Base-by-base conservation (phyloP, 2,329 filamentous ascomycete genomes). In the Exophiala calicioides region DNA sequence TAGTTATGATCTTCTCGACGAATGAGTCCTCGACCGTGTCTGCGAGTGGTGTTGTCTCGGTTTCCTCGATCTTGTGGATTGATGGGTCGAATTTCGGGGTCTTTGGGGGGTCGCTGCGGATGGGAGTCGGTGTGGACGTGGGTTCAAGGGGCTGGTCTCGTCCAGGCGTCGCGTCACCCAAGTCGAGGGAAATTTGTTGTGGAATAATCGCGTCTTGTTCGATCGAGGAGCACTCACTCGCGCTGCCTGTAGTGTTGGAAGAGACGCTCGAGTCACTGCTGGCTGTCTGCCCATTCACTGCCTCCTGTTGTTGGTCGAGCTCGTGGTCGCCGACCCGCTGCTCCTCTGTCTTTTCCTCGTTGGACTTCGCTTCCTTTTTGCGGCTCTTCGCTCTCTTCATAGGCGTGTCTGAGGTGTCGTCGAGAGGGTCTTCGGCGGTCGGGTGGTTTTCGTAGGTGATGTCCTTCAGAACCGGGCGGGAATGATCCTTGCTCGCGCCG, bases 11-110 rank as follows among this genome's bases (percentile, higher is more conserved):
- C 8, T 58, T 57, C 34, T 59, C 53, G 15, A 63, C 47, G 42
- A 65, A 62, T 1, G 60, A 63, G 34, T 65, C 61, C 38, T 64
- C 57, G 3, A 31, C 18, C 9, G 41, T 41, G 21, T 34, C 36
- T 10, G 37, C 34, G 19, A 34, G n/a, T 27, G 46, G 21, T 30
- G 54, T 44, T 16, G 31, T 18, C 16, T 23, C 15, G 5, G 7
- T 23, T n/a, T 44, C 41, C 7, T 39, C 39, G 9, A 49, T 31
- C 40, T 41, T 44, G 32, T 63, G 58, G 20, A 58, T 39, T 6
- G 47, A 45, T 21, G 57, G 53, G 34, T 64, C 52, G 51, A 60
- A 62, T 32, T 58, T 59, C 15, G 59, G 55, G 27, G 58, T 61
- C 35, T 58, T 58, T 18, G 53, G 43, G 18, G 32, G 30, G 2